These are phyloP conservation scores for Verticillium zaregamsianum DNA, from an alignment of 2,329 filamentous ascomycete genomes.

Conservation along the genomic window DNA sequence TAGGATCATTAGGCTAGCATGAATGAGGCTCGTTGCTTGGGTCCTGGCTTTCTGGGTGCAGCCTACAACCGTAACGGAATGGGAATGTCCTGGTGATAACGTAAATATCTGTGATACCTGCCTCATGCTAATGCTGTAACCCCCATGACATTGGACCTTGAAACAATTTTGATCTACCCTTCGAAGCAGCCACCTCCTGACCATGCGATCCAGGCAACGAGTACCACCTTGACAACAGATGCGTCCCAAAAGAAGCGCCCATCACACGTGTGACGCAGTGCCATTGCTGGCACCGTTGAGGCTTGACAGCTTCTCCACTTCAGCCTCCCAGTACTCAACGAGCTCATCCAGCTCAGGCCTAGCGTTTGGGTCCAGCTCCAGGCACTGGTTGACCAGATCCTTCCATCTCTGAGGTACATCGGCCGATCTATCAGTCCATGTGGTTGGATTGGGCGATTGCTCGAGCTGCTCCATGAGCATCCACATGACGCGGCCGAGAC, in stretches of 20 bases:
- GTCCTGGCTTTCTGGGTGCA: no score
- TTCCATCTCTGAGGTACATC: conserved; percentile 12
- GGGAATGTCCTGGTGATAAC: not conserved
- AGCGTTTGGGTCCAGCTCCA: conserved; percentile 10
- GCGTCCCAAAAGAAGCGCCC: not conserved
- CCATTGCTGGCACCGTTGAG: not conserved
- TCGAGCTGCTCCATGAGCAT: conserved; percentile 15
- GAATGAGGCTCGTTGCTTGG: no score
- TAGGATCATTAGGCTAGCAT: no score
- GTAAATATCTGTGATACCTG: not conserved
- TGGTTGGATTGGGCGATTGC: conserved; percentile 6
- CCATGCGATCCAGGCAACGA: not conserved
- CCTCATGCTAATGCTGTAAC: not conserved
- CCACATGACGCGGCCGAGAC: conserved; percentile 14
- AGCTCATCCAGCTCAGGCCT: conserved; percentile 10
- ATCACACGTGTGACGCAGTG: not conserved
- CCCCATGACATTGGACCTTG: not conserved
- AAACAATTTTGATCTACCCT: not conserved
- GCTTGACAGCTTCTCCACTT: not conserved
- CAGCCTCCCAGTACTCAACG: conserved; percentile 8
- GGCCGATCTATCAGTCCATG: conserved; percentile 5
- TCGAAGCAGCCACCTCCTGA: not conserved
- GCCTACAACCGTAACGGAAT: no score
- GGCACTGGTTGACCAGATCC: conserved; percentile 5
- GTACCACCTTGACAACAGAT: not conserved